These are phyloP conservation scores for Cyberlindnera americana DNA, from an alignment of 805 yeast species.

Conservation along the genomic window DNA sequence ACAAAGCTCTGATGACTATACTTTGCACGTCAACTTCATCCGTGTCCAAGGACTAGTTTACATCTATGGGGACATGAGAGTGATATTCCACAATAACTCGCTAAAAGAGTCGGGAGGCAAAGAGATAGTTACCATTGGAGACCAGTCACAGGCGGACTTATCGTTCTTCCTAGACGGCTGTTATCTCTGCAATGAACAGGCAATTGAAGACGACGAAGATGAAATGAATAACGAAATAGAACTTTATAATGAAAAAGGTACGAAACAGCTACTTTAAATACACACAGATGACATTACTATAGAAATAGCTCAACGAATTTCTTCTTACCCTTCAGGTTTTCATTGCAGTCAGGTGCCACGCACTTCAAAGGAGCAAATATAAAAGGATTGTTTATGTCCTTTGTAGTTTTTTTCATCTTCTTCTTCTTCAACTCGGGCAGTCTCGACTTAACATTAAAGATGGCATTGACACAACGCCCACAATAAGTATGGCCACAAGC, in stretches of 20 bases:
- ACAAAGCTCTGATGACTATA: slow-evolving; percentile 19
- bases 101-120: slow-evolving; percentile 19
- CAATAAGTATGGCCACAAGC: slow-evolving; percentile 84
- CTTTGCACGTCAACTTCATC: slow-evolving; percentile 23
- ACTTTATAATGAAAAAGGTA: background rate
- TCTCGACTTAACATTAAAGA: slow-evolving; percentile 39
- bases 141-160: slow-evolving; percentile 24
- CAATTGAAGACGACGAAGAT: slow-evolving; percentile 4
- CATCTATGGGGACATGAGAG: slow-evolving; percentile 29
- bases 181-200: slow-evolving; percentile 7
- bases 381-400: slow-evolving; percentile 32
- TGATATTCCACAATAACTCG: slow-evolving; percentile 27
- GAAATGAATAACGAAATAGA: background rate
- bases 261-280: background rate
- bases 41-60: slow-evolving; percentile 28
- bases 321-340: slow-evolving; percentile 40
- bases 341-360: slow-evolving; percentile 49
- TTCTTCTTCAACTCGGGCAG: slow-evolving; percentile 20
- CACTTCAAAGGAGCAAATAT: slow-evolving; percentile 56
- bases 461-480: slow-evolving; percentile 75
- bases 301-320: slow-evolving; percentile 55
- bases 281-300: slow-evolving; percentile 9
- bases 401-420: slow-evolving; percentile 17
- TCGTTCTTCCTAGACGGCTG: slow-evolving; percentile 17
- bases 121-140: slow-evolving; percentile 19